Percentiles rank a stretch among this genome's conserved stretches.
Evolutionary conservation across 768 basidiomycete genomes (phyloP).

Genomic region (Clitopilus passeckerianus): DNA sequence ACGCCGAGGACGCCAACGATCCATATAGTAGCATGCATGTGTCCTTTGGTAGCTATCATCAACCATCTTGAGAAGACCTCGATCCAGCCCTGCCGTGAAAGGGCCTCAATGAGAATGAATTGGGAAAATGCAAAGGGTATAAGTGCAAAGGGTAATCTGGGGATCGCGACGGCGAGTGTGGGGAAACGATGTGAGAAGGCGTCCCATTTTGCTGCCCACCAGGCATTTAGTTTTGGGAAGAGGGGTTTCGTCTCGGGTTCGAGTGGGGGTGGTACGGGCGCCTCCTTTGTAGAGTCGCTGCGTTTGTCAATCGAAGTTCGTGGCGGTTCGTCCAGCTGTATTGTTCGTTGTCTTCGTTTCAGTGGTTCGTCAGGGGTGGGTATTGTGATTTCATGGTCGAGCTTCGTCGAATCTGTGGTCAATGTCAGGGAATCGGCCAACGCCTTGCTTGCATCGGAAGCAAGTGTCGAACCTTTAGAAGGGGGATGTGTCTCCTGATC

Average conservation of each 20-base stretch:
- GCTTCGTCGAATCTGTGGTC: neutral
- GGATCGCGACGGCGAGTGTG: slow-evolving; percentile 60
- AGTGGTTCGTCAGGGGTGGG: slow-evolving; percentile 1
- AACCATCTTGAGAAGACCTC: slow-evolving; percentile 60
- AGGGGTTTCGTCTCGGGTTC: slow-evolving; percentile 6
- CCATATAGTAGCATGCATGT: slow-evolving; percentile 17
- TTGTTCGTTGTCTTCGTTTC: neutral
- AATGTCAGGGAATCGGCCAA: slow-evolving; percentile 3
- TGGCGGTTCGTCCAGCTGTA: neutral
- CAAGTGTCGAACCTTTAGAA: slow-evolving; percentile 13
- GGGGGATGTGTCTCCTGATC: slow-evolving; percentile 17
- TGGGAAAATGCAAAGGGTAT: slow-evolving; percentile 93
- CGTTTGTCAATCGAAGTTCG: neutral
- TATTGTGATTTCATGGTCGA: neutral
- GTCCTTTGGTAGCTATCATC: slow-evolving; percentile 10
- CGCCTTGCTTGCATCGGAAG: slow-evolving; percentile 11
- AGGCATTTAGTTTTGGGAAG: slow-evolving; percentile 14
- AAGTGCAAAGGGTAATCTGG: slow-evolving; percentile 74
- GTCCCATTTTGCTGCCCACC: slow-evolving; percentile 9
- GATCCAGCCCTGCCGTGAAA: slow-evolving; percentile 89
- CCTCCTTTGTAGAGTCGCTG: neutral
- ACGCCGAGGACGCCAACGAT: slow-evolving; percentile 17
- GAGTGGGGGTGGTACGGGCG: neutral
- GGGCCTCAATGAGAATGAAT: slow-evolving; percentile 88
- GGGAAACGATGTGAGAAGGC: slow-evolving; percentile 49